Percentiles rank a stretch among this genome's conserved stretches.
Evolutionary conservation across 202 grass and related monocot species (phyloP).

Genomic region (Carex arenaria): DNA sequence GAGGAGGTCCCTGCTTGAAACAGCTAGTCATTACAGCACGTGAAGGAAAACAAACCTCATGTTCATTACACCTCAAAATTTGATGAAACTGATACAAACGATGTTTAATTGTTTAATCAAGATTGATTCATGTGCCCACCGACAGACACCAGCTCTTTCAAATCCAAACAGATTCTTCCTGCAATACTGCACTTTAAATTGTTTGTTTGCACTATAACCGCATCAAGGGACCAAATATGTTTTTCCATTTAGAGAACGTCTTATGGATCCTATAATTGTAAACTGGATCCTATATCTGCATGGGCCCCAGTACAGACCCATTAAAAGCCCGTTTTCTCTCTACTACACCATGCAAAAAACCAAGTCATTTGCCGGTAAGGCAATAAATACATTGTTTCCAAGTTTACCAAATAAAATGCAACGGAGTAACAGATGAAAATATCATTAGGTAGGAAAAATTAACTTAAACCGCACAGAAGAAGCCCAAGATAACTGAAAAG

Average conservation of each 20-base stretch:
- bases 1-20: neutral
- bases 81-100: neutral
- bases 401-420: neutral
- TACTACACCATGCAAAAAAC: neutral
- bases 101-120: neutral
- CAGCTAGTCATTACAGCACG: constrained; percentile 7
- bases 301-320: neutral
- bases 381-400: too few relatives aligned
- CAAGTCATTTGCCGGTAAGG: too few relatives aligned
- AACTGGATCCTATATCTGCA: neutral
- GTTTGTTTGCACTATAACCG: neutral
- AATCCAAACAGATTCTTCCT: neutral
- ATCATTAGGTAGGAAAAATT: neutral
- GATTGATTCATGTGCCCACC: neutral
- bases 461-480: neutral
- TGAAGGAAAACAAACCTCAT: neutral
- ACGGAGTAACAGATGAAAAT: neutral
- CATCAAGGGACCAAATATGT: neutral
- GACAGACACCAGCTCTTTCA: neutral
- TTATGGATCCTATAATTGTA: neutral
- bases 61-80: neutral
- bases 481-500: neutral
- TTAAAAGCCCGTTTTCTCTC: neutral
- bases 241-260: neutral
- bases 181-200: neutral